These are phyloP conservation scores for Porcisia deanei DNA, from an alignment of 208 protist species.

Conservation along the genomic window DNA sequence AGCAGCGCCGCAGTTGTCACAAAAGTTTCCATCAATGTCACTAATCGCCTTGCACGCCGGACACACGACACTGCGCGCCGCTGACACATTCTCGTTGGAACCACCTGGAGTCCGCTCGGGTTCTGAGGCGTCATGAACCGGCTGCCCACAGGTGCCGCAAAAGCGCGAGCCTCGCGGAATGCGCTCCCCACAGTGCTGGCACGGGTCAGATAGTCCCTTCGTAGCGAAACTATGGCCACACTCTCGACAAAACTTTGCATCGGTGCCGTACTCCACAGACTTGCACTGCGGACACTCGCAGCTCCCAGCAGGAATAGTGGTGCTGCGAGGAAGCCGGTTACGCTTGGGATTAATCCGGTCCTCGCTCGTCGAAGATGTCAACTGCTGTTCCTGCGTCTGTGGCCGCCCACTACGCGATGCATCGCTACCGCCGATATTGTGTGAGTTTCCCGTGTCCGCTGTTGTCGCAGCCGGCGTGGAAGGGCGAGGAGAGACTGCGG, in stretches of 20 bases:
- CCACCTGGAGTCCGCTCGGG: conserved; percentile 42
- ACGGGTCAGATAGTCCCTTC: conserved; percentile 45
- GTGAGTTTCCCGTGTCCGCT: background rate
- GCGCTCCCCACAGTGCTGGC: conserved; percentile 62
- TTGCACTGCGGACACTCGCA: conserved; percentile 59
- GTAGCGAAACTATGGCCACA: conserved; percentile 50
- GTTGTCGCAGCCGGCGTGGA: background rate
- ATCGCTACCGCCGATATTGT: background rate
- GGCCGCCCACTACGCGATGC: background rate
- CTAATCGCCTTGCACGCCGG: conserved; percentile 72
- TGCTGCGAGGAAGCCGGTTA: conserved; percentile 53
- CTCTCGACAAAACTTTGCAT: conserved; percentile 83
- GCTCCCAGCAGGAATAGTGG: conserved; percentile 33
- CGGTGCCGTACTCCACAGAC: conserved; percentile 74
- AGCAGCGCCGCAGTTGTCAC: conserved; percentile 83
- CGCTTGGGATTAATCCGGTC: conserved; percentile 38
- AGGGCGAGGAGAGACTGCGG: background rate
- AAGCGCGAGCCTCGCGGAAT: conserved; percentile 79
- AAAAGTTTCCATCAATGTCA: conserved; percentile 86
- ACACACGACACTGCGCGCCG: conserved; percentile 53
- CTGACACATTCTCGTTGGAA: conserved; percentile 50
- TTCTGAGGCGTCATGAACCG: conserved; percentile 51
- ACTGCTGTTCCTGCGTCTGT: background rate
- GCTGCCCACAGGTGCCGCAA: conserved; percentile 79
- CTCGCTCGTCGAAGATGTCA: background rate